Base-by-base conservation (phyloP, 805 yeast species). In the Ogataea nonfermentans region DNA sequence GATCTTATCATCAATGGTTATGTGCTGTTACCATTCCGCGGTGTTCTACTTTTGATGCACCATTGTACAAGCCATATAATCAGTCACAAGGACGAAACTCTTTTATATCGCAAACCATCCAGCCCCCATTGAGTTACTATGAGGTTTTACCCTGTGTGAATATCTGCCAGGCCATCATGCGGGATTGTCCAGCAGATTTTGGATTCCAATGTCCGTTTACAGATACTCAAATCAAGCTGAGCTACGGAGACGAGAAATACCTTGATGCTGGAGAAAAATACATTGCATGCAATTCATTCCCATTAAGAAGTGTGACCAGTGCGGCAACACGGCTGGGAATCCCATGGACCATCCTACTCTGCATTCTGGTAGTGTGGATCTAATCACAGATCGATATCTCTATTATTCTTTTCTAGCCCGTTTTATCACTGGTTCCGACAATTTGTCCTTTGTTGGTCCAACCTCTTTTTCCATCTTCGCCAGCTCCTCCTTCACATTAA, bases 21-120 rank as follows among this genome's bases (percentile, higher is more conserved):
- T 91, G 99, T 63, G 72, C 95, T 0, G 87, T 88, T 4, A 70
- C 88, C 0, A 85, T 91, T 5, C 98, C 98, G 0, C 68, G 97
- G 22, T 91, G 99, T 53, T 70, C 86, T 2, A 79, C 83, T 10
- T 47, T 57, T 10, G 56, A 73, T 6, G 44, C 63, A 7, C 51
- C 70, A 0, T 75, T 74, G 6, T 80, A 73, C 56, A 58, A 61
- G 14, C 41, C 51, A 19, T 67, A 95, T 24, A 59, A 63, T 3
- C 65, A 65, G 4, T 70, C 70, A 11, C 59, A 67, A 4, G 80
- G 85, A 9, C 71, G 99, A 46, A 85, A 75, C 51, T 63, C 65
- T 4, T 76, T 73, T 46, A 70, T 91, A 27, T 74, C 79, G 48
- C 47, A 59, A 3, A 55, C 73, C 1, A 66, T 83, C 22, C 67